Evolutionary conservation across 495 filamentous ascomycete genomes (phyloP), one percentile per base, ranked within the genome.

Genomic region (Entonaema liquescens): DNA sequence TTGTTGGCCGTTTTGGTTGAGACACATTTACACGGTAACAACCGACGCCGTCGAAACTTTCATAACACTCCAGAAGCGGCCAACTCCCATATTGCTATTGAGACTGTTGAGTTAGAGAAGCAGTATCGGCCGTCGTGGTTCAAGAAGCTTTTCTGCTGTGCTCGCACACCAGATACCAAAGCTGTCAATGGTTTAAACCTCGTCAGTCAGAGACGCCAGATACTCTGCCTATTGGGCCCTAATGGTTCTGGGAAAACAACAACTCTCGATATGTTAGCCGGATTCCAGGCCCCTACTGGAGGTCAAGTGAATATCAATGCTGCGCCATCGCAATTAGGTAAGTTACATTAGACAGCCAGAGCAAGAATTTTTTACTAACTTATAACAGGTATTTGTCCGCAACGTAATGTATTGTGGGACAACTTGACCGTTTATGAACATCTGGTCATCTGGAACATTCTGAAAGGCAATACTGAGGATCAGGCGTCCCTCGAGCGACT

Each of bases 191-290:
- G 84, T 42, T 77, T 94, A 23, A 83, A 83, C 11, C 75, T 94
- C 5, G 77, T 79, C 28, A 85, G 89, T 15, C 79, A 85, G 12
- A 85, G 85, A 64, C 89, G 90, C 2, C 85, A 92, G 62, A 92
- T 94, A 25, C 83, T 89, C 73, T 88, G 91, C 5, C 79, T 94
- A 1, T 80, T 94, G 4, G 91, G 91, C 19, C 89, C 91, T 0
- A 94, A 94, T 76, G 91, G 91, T 35, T 88, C 85, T 40, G 91
- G 91, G 44, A 93, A 94, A 74, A 88, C 85, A 13, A 93, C 92
- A 0, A 93, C 91, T 4, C 81, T 94, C 5, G 89, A 94, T 57
- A 87, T 88, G 33, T 87, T 94, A 35, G 88, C 90, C 49, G 91
- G 91, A 0, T 79, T 92, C 2, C 84, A 86, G 29, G 84, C 81